Evolutionary conservation across 495 filamentous ascomycete genomes (phyloP).

Genomic region (Pyrenula massariospora): DNA sequence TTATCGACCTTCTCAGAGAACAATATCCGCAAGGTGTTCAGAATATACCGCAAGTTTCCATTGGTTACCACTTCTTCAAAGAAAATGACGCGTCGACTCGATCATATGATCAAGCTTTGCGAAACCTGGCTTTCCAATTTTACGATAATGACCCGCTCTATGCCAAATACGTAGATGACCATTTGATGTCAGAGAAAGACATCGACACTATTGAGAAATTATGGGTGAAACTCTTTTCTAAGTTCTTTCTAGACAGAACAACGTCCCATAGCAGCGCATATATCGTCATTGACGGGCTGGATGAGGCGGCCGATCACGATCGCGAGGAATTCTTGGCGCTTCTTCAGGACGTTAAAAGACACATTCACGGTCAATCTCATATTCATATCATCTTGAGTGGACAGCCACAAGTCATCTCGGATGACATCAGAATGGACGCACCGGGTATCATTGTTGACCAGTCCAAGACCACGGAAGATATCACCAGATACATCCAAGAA

Average conservation of each 20-base stretch:
- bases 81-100: slow-evolving; percentile 18
- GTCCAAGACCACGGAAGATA: slow-evolving; percentile 19
- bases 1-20: slow-evolving; percentile 11
- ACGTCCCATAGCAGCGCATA: slow-evolving; percentile 11
- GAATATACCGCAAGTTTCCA: slow-evolving; percentile 6
- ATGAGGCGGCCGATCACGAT: slow-evolving; percentile 18
- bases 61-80: slow-evolving; percentile 24
- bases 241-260: slow-evolving; percentile 11
- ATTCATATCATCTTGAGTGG: slow-evolving; percentile 16
- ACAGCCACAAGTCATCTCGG: slow-evolving; percentile 15
- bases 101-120: slow-evolving; percentile 15
- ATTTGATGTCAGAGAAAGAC: slow-evolving; percentile 1
- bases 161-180: slow-evolving; percentile 10
- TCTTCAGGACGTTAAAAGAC: slow-evolving; percentile 2
- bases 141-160: slow-evolving; percentile 17
- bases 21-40: slow-evolving; percentile 6
- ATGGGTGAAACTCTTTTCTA: slow-evolving; percentile 16
- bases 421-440: slow-evolving; percentile 9
- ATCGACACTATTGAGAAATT: slow-evolving; percentile 14
- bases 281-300: slow-evolving; percentile 21
- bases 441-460: slow-evolving; percentile 19
- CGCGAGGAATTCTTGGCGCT: slow-evolving; percentile 11
- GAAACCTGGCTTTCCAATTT: slow-evolving; percentile 21
- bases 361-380: neutral
- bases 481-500: slow-evolving; percentile 15